Evolutionary conservation across 495 filamentous ascomycete genomes (phyloP), one percentile per base, ranked within the genome.

Genomic region (Poronia punctata): DNA sequence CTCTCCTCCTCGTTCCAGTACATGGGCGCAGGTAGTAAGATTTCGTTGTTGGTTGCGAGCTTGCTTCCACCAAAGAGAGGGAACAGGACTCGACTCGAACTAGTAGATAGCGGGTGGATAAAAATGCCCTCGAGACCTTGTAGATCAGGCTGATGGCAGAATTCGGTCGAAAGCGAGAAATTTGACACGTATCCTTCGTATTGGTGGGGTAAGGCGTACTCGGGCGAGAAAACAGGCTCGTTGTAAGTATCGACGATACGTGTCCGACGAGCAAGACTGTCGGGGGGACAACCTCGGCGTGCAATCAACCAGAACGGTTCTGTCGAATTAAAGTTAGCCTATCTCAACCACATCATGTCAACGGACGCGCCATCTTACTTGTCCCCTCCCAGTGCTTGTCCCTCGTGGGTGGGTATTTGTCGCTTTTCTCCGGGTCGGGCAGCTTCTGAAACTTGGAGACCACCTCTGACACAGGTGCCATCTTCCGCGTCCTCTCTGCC

Each of bases 11-110:
- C 67, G 38, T 73, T 73, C 70, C 78, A 85, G 56, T 85, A 84
- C 75, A 82, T 83, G 21, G 82, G 75, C 0, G 82, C 75, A 0
- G 83, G 83, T 29, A 88, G 70, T 14, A 87, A 66, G 46, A 88
- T 82, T 37, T 88, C 83, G 47, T 83, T 86, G 57, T 85, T 87
- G 35, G 82, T 75, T 21, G 71, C 76, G 30, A 86, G 69, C 50
- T 88, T 88, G 52, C 74, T 79, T 36, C 81, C 82, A 21, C 81
- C 73, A 45, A 88, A 86, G 21, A 86, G 63, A 0, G 83, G 84
- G 25, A 82, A 69, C 26, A 86, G 57, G 15, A 70, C 66, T 45
- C 71, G 63, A 10, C 71, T 73, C 1, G 70, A 63, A 10, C 63
- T 49, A 35, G 79, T 68, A 2, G 70, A 72, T 15, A 81, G 62